Base-by-base conservation (phyloP, 345 rosid genomes). In the Camelina laxa region DNA sequence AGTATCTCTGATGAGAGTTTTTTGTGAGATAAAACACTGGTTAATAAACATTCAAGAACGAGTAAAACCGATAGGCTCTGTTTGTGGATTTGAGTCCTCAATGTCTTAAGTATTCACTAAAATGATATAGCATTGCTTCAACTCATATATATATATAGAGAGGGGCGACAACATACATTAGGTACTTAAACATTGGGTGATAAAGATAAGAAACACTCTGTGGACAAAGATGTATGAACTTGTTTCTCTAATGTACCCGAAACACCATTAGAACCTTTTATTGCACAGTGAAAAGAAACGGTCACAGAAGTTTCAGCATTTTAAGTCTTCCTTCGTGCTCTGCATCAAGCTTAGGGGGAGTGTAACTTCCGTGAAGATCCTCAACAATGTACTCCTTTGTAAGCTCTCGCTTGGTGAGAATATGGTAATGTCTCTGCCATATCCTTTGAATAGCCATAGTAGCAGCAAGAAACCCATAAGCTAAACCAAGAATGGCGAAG, bases 361-460 rank as follows among this genome's bases (percentile, higher is more conserved):
- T 63, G 67, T 95, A 95, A 74, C 84, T 86, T 60, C 97, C 97
- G 7, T 87, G 90, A 41, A 95, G 97, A 82, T 95, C 97, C 72
- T 92, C 97, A 66, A 92, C 97, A 24, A 95, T 65, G 75, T 92
- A 95, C 75, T 90, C 99, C 84, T 88, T 85, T 14, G 97, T 94
- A 19, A 94, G 92, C 83, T 94, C 97, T 81, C 91, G 58, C 85
- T 94, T 91, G 4, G 97, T 85, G 54, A 95, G 97, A 49, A 95
- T 92, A 79, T 95, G 96, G 64, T 94, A 94, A 81, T 90, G 98
- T 80, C 86, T 82, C 85, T 94, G 98, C 97, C 97, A 94, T 53
- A 95, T 95, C 80, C 91, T 87, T 68, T 95, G 97, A 27, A 95
- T 84, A 24, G 93, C 96, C 96, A 95, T 81, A 69, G 97, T 95